These are phyloP conservation scores for Cerrena zonata DNA, from an alignment of 1,284 basidiomycete genomes.

Conservation along the genomic window DNA sequence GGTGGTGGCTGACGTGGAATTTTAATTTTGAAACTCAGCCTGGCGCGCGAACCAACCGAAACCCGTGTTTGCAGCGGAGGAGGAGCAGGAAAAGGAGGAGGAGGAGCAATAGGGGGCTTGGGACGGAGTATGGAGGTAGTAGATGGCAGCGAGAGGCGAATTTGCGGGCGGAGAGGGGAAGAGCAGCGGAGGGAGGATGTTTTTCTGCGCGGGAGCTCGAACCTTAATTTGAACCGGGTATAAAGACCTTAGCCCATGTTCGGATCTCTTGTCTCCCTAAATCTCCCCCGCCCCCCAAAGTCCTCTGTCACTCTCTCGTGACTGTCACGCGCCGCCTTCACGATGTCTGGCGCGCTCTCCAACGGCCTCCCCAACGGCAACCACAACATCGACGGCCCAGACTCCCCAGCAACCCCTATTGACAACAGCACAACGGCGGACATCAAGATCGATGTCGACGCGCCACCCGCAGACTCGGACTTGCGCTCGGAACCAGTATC, in stretches of 20 bases:
- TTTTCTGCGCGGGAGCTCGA: constrained; percentile 69
- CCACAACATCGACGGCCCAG: constrained; percentile 44
- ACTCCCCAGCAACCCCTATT: constrained; percentile 48
- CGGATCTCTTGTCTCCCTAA: constrained; percentile 66
- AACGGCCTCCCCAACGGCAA: constrained; percentile 22
- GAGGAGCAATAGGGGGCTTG: constrained; percentile 42
- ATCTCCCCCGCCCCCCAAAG: constrained; percentile 44
- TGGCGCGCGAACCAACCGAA: constrained; percentile 78
- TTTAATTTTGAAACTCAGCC: constrained; percentile 59
- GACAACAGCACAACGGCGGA: constrained; percentile 42
- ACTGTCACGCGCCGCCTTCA: constrained; percentile 36
- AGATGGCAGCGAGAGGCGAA: constrained; percentile 9
- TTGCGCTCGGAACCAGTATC: constrained; percentile 52
- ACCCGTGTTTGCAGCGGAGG: constrained; percentile 61
- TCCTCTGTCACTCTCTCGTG: constrained; percentile 31
- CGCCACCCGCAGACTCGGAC: constrained; percentile 58
- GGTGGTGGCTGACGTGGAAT: constrained; percentile 60
- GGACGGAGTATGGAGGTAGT: constrained; percentile 12
- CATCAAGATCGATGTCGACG: constrained; percentile 57
- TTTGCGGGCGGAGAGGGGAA: constrained; percentile 13
- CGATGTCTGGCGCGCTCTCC: constrained; percentile 30
- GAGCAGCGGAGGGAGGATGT: constrained; percentile 19
- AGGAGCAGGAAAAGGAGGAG: constrained; percentile 51
- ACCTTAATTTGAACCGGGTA: constrained; percentile 72
- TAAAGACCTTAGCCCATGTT: constrained; percentile 68